Evolutionary conservation across 2,329 filamentous ascomycete species (phyloP).

Genomic region (Botryotinia globosa): DNA sequence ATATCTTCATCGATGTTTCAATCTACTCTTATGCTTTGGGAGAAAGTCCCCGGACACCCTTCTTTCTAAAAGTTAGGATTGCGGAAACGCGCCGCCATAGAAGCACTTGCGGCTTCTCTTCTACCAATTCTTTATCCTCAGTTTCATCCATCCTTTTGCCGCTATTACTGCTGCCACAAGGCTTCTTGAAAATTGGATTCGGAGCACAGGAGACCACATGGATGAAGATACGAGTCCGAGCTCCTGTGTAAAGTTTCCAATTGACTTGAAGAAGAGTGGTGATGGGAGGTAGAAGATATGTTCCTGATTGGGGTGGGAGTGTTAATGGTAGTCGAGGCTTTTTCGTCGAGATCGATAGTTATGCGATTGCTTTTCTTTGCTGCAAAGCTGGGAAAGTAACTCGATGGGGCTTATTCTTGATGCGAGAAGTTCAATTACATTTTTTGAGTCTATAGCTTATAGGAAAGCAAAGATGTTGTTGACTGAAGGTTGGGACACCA

Average conservation of each 20-base stretch:
- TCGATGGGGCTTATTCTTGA: constrained; percentile 99
- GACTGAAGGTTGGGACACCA: constrained; percentile 25
- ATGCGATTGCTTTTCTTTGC: constrained; percentile 82
- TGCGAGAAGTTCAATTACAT: constrained; percentile 70
- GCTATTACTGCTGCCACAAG: constrained; percentile 37
- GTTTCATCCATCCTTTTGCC: constrained; percentile 38
- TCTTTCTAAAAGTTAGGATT: constrained; percentile 45
- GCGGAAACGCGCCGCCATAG: constrained; percentile 99
- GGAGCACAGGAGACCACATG: constrained; percentile 50
- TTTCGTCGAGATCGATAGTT: constrained; percentile 96
- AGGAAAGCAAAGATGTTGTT: constrained; percentile 46
- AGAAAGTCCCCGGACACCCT: constrained; percentile 99
- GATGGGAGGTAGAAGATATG: constrained; percentile 43
- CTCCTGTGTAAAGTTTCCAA: constrained; percentile 42
- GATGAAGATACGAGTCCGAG: constrained; percentile 91
- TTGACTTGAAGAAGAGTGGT: constrained; percentile 22
- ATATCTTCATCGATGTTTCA: constrained; percentile 41
- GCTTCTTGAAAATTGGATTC: constrained; percentile 20
- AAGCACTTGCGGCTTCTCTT: constrained; percentile 89
- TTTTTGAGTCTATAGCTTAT: constrained; percentile 54
- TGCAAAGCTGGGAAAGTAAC: constrained; percentile 64
- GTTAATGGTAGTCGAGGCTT: constrained; percentile 54
- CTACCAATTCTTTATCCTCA: constrained; percentile 52
- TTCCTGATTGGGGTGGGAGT: constrained; percentile 43
- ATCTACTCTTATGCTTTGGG: constrained; percentile 71